phyloP scores from a whole-genome alignment of 2,329 filamentous ascomycete genomes.

The Pseudonectria foliicola region DNA sequence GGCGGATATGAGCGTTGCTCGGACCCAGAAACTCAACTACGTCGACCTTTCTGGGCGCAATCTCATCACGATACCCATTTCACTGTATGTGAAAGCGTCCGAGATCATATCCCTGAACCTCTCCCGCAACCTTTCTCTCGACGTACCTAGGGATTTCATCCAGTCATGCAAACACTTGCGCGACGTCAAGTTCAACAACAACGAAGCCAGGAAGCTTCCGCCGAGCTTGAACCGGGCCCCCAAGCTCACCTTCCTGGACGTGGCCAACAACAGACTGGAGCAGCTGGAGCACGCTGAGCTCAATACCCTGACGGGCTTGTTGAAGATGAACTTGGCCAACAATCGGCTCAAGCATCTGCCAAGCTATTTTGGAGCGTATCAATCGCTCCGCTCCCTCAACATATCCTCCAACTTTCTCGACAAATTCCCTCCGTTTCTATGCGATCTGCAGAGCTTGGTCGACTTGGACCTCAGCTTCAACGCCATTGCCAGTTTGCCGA shows the following conservation, averaged over 20 bases:
- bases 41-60: conserved; percentile 88
- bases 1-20: conserved; percentile 74
- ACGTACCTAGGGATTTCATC: conserved; percentile 93
- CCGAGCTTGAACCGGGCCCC: conserved; percentile 74
- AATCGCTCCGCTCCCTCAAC: conserved; percentile 73
- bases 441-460: conserved; percentile 72
- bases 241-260: conserved; percentile 80
- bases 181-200: conserved; percentile 93
- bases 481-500: conserved; percentile 69
- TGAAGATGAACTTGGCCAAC: conserved; percentile 90
- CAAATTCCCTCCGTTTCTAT: conserved; percentile 78
- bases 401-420: conserved; percentile 89
- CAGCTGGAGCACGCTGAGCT: conserved; percentile 80
- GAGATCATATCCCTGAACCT: conserved; percentile 95
- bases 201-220: conserved; percentile 82
- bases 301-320: conserved; percentile 63
- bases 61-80: conserved; percentile 89
- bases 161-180: conserved; percentile 84
- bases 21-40: conserved; percentile 85
- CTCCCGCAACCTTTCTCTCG: conserved; percentile 83
- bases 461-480: conserved; percentile 98
- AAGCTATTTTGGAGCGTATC: conserved; percentile 74
- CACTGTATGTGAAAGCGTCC: conserved; percentile 79
- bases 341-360: conserved; percentile 79
- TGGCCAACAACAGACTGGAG: conserved; percentile 90